Evolutionary conservation across 2,329 filamentous ascomycete species (phyloP).

Genomic region (Talaromyces sp.): DNA sequence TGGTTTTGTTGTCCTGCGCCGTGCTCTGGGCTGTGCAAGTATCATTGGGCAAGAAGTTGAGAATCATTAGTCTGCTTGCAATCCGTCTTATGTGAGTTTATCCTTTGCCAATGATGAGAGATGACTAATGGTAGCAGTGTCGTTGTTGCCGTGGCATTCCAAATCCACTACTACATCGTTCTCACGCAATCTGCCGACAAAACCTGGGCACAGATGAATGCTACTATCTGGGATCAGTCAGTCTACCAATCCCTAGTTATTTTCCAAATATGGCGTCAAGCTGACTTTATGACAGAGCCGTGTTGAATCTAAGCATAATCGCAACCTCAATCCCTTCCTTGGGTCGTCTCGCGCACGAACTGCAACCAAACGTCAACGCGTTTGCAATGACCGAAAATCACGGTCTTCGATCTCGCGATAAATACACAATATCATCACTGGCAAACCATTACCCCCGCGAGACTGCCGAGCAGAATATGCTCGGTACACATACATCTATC

Average conservation of each 20-base stretch:
- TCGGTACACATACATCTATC: conserved; percentile 16
- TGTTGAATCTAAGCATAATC: conserved; percentile 26
- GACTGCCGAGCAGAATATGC: conserved; percentile 3
- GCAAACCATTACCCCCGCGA: conserved; percentile 15
- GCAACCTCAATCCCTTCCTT: conserved; percentile 27
- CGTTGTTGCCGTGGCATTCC: conserved; percentile 18
- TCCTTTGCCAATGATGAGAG: not conserved
- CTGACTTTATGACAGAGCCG: conserved; percentile 18
- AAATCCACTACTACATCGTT: conserved; percentile 22
- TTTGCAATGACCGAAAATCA: conserved; percentile 19
- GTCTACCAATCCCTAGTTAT: not conserved
- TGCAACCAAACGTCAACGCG: conserved; percentile 17
- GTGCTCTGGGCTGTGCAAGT: conserved; percentile 23
- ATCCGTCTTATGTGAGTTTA: conserved; percentile 19
- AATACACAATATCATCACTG: conserved; percentile 14
- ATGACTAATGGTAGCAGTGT: not conserved
- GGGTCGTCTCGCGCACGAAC: conserved; percentile 27
- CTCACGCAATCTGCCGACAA: conserved; percentile 9
- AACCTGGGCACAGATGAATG: conserved; percentile 23
- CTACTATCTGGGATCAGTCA: conserved; percentile 22
- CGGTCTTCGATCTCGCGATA: conserved; percentile 14
- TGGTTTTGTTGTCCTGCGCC: conserved; percentile 22
- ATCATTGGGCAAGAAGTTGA: conserved; percentile 19
- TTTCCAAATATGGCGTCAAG: not conserved
- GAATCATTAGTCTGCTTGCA: conserved; percentile 22